These are phyloP conservation scores for Globisporangium mamillatum DNA, from an alignment of 352 stramenopile genomes.

Conservation along the genomic window DNA sequence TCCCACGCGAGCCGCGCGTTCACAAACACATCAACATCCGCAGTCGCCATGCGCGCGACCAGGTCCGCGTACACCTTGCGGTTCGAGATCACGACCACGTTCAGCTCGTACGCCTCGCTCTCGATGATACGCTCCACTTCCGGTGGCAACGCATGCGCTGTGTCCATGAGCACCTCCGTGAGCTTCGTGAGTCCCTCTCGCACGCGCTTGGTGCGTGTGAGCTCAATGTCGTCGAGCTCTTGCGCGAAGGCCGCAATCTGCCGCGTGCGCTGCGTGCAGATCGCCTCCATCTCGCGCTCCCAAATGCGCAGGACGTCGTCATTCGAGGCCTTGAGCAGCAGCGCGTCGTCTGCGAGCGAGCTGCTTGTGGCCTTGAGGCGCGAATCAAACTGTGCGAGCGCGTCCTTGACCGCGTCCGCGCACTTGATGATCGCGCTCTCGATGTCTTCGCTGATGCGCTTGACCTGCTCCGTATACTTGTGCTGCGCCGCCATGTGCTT, in stretches of 20 bases:
- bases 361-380: constrained; percentile 20
- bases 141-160: constrained; percentile 47
- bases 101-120: constrained; percentile 69
- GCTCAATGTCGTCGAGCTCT: constrained; percentile 52
- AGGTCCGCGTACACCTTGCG: constrained; percentile 70
- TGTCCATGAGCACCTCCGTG: constrained; percentile 65
- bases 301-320: constrained; percentile 39
- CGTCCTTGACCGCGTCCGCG: constrained; percentile 59
- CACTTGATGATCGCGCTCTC: constrained; percentile 48
- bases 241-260: constrained; percentile 39
- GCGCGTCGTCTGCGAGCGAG: constrained; percentile 28
- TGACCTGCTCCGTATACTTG: constrained; percentile 46
- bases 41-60: constrained; percentile 57
- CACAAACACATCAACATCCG: constrained; percentile 68
- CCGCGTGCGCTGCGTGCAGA: constrained; percentile 45
- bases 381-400: constrained; percentile 36
- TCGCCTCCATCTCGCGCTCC: constrained; percentile 26
- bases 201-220: constrained; percentile 41
- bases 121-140: constrained; percentile 80
- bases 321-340: constrained; percentile 40
- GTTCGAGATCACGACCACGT: constrained; percentile 83
- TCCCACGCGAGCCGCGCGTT: constrained; percentile 63
- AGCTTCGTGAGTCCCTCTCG: constrained; percentile 35
- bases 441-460: constrained; percentile 60
- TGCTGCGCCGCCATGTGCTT: constrained; percentile 51